A percentile compares a stretch with the other conserved stretches of the same genome.
Evolutionary conservation across 129 eudicot species (phyloP).

Genomic region (Arctium lappa): DNA sequence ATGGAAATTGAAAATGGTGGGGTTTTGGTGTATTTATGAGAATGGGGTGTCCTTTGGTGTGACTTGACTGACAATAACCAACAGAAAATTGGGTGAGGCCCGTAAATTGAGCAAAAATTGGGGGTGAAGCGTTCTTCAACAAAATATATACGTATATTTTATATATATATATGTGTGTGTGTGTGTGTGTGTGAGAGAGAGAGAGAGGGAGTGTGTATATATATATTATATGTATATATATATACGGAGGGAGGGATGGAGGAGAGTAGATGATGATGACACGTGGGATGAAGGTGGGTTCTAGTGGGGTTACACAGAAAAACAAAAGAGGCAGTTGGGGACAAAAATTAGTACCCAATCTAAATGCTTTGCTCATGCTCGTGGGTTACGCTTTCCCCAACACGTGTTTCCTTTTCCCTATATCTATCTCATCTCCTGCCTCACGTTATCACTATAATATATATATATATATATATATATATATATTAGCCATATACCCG

Average conservation of each 20-base stretch:
- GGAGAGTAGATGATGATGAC: slow-evolving; percentile 2
- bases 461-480: not conserved
- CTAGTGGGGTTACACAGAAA: not conserved
- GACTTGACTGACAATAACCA: slow-evolving; percentile 39
- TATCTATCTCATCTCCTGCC: not conserved
- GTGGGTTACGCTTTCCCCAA: slow-evolving; percentile 34
- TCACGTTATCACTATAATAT: not conserved
- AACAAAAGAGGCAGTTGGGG: slow-evolving; percentile 30
- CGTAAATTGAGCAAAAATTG: slow-evolving; percentile 28
- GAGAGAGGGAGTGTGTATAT: not conserved
- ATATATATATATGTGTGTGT: too few species aligned
- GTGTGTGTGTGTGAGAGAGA: too few species aligned
- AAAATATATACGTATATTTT: not conserved
- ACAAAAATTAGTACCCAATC: slow-evolving; percentile 28
- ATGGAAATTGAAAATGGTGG: slow-evolving; percentile 1
- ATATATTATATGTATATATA: too few species aligned
- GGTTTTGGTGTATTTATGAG: slow-evolving; percentile 34
- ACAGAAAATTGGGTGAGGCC: slow-evolving; percentile 34
- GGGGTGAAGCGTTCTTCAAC: slow-evolving; percentile 26
- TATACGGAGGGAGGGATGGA: not conserved
- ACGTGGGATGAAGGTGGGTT: slow-evolving; percentile 24
- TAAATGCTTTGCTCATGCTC: slow-evolving; percentile 26
- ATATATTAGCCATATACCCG: too few species aligned
- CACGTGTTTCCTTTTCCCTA: slow-evolving; percentile 33
- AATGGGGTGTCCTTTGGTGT: slow-evolving; percentile 14